Conservation (phyloP, 345 rosid genomes). For the Psidium friedrichsthalianum region DNA sequence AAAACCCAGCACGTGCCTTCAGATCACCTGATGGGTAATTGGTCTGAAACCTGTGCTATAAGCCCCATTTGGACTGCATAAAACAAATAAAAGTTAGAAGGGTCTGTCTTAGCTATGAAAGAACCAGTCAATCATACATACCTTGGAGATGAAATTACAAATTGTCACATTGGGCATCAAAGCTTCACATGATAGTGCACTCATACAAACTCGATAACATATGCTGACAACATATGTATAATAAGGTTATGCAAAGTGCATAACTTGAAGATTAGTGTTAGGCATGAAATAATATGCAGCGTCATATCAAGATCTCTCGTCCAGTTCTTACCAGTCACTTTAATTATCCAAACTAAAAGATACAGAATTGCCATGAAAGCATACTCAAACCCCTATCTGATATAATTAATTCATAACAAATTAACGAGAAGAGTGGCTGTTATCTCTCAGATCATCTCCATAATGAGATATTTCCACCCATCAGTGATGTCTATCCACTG, state of each 20-base stretch:
- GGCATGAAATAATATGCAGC: background rate
- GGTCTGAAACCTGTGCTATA: constrained; percentile 94
- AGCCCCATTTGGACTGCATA: constrained; percentile 92
- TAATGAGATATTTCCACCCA: background rate
- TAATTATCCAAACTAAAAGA: background rate
- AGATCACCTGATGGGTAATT: constrained; percentile 94
- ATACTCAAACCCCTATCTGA: background rate
- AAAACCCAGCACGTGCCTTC: constrained; percentile 34
- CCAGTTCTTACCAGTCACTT: background rate
- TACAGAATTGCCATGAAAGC: background rate
- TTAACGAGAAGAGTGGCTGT: background rate
- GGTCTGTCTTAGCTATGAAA: background rate
- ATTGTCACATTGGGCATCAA: background rate
- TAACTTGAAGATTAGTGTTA: background rate
- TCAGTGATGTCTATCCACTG: background rate
- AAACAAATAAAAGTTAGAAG: background rate
- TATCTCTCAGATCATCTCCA: background rate
- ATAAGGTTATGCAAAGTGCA: background rate
- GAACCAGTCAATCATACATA: background rate
- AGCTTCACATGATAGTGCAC: background rate
- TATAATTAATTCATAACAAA: background rate
- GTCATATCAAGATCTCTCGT: background rate
- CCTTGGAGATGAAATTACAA: background rate
- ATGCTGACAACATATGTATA: background rate
- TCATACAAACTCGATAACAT: fast-evolving